Percentiles rank a stretch among this genome's conserved stretches.
Conservation (phyloP, 2,329 filamentous ascomycete species). For the Acrodontium crateriforme region DNA sequence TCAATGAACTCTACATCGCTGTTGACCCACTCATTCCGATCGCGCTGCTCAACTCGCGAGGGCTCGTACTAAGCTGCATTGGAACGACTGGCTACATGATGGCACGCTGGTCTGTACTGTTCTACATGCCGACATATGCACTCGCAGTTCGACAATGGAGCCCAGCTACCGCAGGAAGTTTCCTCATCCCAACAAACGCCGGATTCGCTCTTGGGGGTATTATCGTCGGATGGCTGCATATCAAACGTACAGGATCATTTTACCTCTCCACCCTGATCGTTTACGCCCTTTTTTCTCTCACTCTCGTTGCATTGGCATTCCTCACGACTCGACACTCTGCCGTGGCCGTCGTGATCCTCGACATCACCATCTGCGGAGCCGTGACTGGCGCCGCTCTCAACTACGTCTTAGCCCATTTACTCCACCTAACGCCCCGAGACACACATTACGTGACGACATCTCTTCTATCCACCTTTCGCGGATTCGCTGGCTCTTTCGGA, state of each 20-base stretch:
- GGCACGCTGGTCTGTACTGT: slow-evolving; percentile 65
- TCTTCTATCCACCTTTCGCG: slow-evolving; percentile 64
- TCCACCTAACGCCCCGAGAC: slow-evolving; percentile 53
- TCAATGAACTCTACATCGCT: slow-evolving; percentile 51
- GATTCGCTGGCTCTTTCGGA: slow-evolving; percentile 70
- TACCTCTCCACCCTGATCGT: slow-evolving; percentile 40
- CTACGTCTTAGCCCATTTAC: slow-evolving; percentile 66
- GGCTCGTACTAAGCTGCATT: slow-evolving; percentile 58
- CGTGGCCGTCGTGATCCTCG: slow-evolving; percentile 40
- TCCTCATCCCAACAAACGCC: slow-evolving; percentile 67
- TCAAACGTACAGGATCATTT: slow-evolving; percentile 59
- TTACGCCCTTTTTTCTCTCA: slow-evolving; percentile 47
- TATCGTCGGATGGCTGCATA: slow-evolving; percentile 60
- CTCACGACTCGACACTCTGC: slow-evolving; percentile 41
- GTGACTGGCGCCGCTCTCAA: slow-evolving; percentile 61
- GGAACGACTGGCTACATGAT: slow-evolving; percentile 68
- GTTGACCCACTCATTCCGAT: slow-evolving; percentile 63
- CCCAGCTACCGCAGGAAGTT: slow-evolving; percentile 57
- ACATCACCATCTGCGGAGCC: slow-evolving; percentile 58
- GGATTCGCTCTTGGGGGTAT: slow-evolving; percentile 67
- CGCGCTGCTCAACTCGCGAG: slow-evolving; percentile 52
- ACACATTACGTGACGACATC: slow-evolving; percentile 65
- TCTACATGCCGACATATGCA: slow-evolving; percentile 68
- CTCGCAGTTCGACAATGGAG: slow-evolving; percentile 59
- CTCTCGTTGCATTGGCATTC: slow-evolving; percentile 43